phyloP scores from a whole-genome alignment of 371 early-diverging fungal genomes.

The Astathelohania contejeani region DNA sequence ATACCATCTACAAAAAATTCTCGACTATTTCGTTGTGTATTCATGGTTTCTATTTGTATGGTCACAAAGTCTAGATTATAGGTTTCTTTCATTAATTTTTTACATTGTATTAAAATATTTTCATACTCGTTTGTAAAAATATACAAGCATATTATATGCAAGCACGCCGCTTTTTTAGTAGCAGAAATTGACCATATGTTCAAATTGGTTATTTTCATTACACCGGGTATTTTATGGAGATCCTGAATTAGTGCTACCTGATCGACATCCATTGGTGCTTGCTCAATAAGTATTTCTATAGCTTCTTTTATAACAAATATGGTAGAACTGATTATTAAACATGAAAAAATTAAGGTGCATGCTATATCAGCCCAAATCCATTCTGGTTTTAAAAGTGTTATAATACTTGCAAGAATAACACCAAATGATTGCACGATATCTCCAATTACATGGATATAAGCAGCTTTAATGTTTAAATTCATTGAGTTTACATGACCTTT shows the following conservation, averaged over 20 bases:
- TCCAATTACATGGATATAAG: constrained; percentile 70
- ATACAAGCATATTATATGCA: constrained; percentile 23
- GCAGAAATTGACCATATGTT: constrained; percentile 37
- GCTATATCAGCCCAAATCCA: constrained; percentile 61
- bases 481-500: neutral
- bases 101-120: constrained; percentile 13
- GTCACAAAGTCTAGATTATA: constrained; percentile 18
- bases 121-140: constrained; percentile 38
- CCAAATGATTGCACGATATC: constrained; percentile 67
- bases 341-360: constrained; percentile 66
- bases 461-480: constrained; percentile 62
- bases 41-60: constrained; percentile 38
- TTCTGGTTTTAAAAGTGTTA: constrained; percentile 60
- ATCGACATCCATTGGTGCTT: constrained; percentile 23
- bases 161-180: constrained; percentile 23
- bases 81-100: constrained; percentile 17
- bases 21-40: too few species aligned
- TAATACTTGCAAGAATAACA: constrained; percentile 64
- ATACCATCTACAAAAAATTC: too few species aligned
- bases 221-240: constrained; percentile 13
- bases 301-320: constrained; percentile 60
- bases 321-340: constrained; percentile 62
- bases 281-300: constrained; percentile 62
- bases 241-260: constrained; percentile 17
- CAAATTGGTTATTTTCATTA: constrained; percentile 23